These are phyloP conservation scores for Dothiorella sarmentorum DNA, from an alignment of 2,329 filamentous ascomycete genomes.

Conservation along the genomic window DNA sequence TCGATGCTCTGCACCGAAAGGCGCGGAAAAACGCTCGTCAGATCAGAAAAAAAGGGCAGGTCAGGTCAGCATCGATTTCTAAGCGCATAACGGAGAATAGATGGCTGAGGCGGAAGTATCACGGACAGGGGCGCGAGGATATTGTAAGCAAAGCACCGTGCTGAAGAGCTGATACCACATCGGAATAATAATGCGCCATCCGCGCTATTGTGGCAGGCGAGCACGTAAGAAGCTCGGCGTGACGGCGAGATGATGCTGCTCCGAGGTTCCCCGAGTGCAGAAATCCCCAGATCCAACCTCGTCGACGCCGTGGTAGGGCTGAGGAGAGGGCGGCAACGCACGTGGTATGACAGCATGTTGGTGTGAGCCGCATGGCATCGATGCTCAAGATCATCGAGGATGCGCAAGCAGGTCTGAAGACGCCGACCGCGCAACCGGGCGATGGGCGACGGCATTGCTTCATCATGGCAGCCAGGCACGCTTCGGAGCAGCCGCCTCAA, in stretches of 20 bases:
- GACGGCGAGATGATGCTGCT: not conserved
- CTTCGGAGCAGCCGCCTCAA: slow-evolving; percentile 12
- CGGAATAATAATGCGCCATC: too few species aligned
- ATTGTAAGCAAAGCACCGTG: not conserved
- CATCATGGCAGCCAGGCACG: not conserved
- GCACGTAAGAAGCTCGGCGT: slow-evolving; percentile 10
- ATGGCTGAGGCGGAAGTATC: not conserved
- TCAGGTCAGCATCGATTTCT: not conserved
- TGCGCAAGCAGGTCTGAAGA: not conserved
- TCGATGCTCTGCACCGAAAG: not conserved
- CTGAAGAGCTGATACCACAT: too few species aligned
- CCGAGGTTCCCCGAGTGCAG: not conserved
- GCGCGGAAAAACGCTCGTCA: not conserved
- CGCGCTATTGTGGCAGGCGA: slow-evolving; percentile 11
- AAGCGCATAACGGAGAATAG: not conserved
- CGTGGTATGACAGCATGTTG: slow-evolving; percentile 3
- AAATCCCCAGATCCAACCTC: not conserved
- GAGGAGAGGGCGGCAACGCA: not conserved
- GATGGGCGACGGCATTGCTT: not conserved
- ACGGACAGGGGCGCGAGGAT: not conserved
- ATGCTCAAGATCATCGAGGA: not conserved
- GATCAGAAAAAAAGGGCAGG: not conserved
- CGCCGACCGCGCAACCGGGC: not conserved
- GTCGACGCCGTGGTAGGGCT: slow-evolving; percentile 4
- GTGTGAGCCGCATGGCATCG: not conserved